Percentiles rank a stretch among this genome's conserved stretches.
Conservation (phyloP, 2,329 filamentous ascomycete species). For the Aureobasidium uvarum region DNA sequence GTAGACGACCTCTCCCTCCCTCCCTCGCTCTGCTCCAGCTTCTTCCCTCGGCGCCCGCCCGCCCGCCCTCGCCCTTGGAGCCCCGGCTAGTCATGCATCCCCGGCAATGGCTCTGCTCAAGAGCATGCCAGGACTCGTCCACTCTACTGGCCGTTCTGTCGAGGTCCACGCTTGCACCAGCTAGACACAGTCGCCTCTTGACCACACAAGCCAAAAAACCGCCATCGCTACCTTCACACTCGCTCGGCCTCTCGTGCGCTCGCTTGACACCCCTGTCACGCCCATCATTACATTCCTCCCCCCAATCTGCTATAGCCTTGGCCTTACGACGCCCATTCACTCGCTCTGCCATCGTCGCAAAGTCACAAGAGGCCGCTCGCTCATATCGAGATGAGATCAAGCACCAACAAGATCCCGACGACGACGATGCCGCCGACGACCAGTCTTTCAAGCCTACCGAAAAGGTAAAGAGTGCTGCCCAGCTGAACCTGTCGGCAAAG, state of each 20-base stretch:
- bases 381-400: conserved; percentile 30
- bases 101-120: conserved; percentile 23
- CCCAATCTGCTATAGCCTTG: not conserved
- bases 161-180: not conserved
- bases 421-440: conserved; percentile 53
- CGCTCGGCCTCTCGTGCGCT: not conserved
- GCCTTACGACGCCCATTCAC: conserved; percentile 23
- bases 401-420: conserved; percentile 37
- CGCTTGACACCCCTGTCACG: not conserved
- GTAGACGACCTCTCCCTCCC: not conserved
- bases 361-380: conserved; percentile 28
- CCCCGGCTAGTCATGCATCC: conserved; percentile 8
- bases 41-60: not conserved
- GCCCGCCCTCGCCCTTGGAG: not conserved
- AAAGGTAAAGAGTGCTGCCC: conserved; percentile 79
- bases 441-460: conserved; percentile 70
- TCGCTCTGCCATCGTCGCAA: conserved; percentile 26
- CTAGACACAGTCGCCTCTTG: conserved; percentile 1
- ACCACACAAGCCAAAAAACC: not conserved
- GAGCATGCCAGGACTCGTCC: conserved; percentile 15
- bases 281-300: not conserved
- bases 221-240: not conserved
- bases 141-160: not conserved
- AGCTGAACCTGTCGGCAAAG: conserved; percentile 84
- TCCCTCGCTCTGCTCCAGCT: not conserved